Conservation (phyloP, 1,284 basidiomycete species). For the Tylopilus microsporus region DNA sequence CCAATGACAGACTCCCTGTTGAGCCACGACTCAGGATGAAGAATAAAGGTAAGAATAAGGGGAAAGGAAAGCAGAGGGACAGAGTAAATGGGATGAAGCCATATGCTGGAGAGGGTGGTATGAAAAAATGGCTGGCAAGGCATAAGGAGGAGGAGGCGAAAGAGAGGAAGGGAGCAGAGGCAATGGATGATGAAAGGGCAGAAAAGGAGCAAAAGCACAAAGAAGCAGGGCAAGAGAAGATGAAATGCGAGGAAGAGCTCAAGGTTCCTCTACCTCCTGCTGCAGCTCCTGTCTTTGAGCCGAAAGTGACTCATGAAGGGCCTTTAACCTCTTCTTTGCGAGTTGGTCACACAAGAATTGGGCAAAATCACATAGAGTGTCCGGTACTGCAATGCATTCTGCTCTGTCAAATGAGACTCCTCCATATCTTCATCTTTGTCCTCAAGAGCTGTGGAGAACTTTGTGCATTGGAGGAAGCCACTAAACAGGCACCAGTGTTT, state of each 20-base stretch:
- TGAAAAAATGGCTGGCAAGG: slow-evolving; percentile 67
- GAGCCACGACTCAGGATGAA: slow-evolving; percentile 34
- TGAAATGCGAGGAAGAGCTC: slow-evolving; percentile 21
- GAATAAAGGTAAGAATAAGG: slow-evolving; percentile 30
- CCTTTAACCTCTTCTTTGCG: slow-evolving; percentile 52
- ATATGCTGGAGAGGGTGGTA: slow-evolving; percentile 67
- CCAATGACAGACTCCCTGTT: slow-evolving; percentile 39
- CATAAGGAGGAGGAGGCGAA: slow-evolving; percentile 35
- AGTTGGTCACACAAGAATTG: slow-evolving; percentile 54
- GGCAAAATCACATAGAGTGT: slow-evolving; percentile 50
- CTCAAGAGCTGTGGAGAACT: slow-evolving; percentile 65
- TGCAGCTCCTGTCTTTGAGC: slow-evolving; percentile 24
- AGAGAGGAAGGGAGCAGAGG: slow-evolving; percentile 29
- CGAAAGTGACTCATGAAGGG: slow-evolving; percentile 21
- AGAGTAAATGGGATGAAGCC: slow-evolving; percentile 55
- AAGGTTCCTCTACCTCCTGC: slow-evolving; percentile 25
- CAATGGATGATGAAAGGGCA: slow-evolving; percentile 33
- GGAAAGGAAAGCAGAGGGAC: slow-evolving; percentile 30
- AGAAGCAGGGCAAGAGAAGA: slow-evolving; percentile 21
- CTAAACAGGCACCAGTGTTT: slow-evolving; percentile 52
- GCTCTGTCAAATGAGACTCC: slow-evolving; percentile 41
- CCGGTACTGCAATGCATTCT: slow-evolving; percentile 39
- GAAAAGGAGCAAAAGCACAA: slow-evolving; percentile 21
- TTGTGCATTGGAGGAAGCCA: slow-evolving; percentile 51
- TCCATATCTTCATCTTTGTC: slow-evolving; percentile 53